These are phyloP conservation scores for Magnolia officinalis DNA, from an alignment of 164 flowering plant genomes.

Conservation along the genomic window DNA sequence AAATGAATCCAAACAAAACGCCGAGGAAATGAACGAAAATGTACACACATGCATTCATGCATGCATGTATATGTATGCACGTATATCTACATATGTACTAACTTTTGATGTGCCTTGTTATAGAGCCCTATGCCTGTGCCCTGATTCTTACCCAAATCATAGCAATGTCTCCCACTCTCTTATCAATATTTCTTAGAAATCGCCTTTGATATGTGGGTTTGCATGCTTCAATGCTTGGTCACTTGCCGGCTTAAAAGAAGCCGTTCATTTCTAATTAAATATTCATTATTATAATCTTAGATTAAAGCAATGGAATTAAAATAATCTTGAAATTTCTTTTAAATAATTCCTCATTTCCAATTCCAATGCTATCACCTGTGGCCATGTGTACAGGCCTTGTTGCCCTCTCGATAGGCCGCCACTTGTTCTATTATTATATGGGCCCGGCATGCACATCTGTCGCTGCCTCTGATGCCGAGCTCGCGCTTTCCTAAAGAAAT, in stretches of 20 bases:
- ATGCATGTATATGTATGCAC: neutral
- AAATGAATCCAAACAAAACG: too few species aligned
- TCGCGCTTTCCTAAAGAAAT: neutral
- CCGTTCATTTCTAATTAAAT: neutral
- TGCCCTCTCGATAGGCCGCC: neutral
- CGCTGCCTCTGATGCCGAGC: neutral
- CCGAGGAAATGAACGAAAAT: too few species aligned
- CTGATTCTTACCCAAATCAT: conserved; percentile 30
- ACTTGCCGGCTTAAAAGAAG: neutral
- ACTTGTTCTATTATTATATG: neutral
- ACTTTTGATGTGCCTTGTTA: neutral
- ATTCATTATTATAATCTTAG: neutral
- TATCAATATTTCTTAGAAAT: conserved; percentile 8
- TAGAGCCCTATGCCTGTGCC: conserved; percentile 11
- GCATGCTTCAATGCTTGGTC: neutral
- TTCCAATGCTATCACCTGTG: neutral
- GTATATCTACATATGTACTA: neutral
- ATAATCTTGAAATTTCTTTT: neutral
- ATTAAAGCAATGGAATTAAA: neutral
- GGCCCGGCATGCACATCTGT: neutral
- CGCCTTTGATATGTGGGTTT: neutral
- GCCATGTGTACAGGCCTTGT: neutral
- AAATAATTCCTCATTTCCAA: neutral
- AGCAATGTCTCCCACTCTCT: conserved; percentile 27
- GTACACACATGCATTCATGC: neutral